Evolutionary conservation across 257 asterid species (phyloP), one percentile per base, ranked within the genome.

Genomic region (Lycium barbarum): DNA sequence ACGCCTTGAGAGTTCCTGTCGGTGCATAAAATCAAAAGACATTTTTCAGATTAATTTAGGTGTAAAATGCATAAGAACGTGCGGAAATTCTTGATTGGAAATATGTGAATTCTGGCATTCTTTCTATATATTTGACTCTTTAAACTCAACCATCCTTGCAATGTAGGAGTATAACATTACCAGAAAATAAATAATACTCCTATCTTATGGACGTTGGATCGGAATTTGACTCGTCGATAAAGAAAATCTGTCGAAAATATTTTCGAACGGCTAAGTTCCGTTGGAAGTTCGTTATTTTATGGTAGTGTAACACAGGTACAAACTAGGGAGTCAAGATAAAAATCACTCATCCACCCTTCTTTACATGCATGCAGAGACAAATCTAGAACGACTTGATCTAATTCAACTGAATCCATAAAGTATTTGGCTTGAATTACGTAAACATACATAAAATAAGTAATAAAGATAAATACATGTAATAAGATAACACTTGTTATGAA

Each of bases 381-480:
- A 40, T 17, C 4, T 9, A 1, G 8, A 15, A 15, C 1, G 0
- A 8, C 0, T 68, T 68, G n/a, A n/a, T n/a, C 0, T 36, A 0
- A 1, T 36, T 38, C 35, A 68, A 68, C 14, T 70, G 33, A 70
- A 70, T 17, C 3, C 0, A 38, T 1, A 7, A 17, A 15, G 8
- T 9, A 33, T 38, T 1, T 1, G 1, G 0, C 18, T 67, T 7
- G 33, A 26, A 26, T 26, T 26, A 26, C 33, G 33, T 26, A n/a
- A n/a, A n/a, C 0, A 13, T 35, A 0, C 3, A 15, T 11, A 67
- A 2, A 67, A 35, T 8, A 63, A 7, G 4, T 26, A 65, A 12
- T 13, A 13, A 11, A 66, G 33, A 12, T 13, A 10, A 14, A 68
- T 1, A 0, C 15, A 43, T 40, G 3, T 18, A 40, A 40, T 40